phyloP scores from a whole-genome alignment of 768 basidiomycete species.

The Sporobolomyces phaffii region DNA sequence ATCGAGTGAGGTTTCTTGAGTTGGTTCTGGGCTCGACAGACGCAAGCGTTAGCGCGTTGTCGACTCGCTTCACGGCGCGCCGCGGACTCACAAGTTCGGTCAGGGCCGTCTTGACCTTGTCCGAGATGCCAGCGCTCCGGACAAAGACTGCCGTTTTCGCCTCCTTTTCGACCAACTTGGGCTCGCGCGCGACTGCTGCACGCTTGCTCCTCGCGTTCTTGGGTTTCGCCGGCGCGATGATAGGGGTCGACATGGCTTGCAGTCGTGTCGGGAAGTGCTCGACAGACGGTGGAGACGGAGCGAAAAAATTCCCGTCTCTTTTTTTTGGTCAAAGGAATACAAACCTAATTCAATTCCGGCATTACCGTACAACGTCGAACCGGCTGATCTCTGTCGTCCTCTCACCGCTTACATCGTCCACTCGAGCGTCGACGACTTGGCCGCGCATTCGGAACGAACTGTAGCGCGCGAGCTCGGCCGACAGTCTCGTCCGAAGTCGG shows the following conservation, averaged over 20 bases:
- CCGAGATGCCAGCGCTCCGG: slow-evolving; percentile 76
- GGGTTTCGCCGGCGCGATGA: slow-evolving; percentile 56
- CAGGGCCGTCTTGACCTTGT: slow-evolving; percentile 72
- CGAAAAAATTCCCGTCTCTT: no score
- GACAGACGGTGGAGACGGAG: background rate
- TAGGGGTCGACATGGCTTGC: slow-evolving; percentile 19
- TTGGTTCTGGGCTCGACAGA: slow-evolving; percentile 62
- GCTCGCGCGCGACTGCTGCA: slow-evolving; percentile 72
- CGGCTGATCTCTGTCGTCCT: no score
- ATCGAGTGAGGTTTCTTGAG: slow-evolving; percentile 86
- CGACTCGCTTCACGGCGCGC: background rate
- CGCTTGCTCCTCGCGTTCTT: slow-evolving; percentile 94
- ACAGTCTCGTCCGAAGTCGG: no score
- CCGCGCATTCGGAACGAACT: no score
- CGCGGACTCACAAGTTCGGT: slow-evolving; percentile 68
- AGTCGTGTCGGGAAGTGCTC: background rate
- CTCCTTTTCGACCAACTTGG: slow-evolving; percentile 80
- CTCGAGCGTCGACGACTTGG: no score
- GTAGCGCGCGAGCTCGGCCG: no score
- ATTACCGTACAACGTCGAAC: no score
- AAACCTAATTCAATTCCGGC: no score
- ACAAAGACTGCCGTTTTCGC: slow-evolving; percentile 83
- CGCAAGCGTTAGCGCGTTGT: background rate
- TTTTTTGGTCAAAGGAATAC: background rate
- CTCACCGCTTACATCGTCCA: no score